Evolutionary conservation across 2,329 filamentous ascomycete genomes (phyloP), one percentile per base, ranked within the genome.

Genomic region (Sporothrix humicola): DNA sequence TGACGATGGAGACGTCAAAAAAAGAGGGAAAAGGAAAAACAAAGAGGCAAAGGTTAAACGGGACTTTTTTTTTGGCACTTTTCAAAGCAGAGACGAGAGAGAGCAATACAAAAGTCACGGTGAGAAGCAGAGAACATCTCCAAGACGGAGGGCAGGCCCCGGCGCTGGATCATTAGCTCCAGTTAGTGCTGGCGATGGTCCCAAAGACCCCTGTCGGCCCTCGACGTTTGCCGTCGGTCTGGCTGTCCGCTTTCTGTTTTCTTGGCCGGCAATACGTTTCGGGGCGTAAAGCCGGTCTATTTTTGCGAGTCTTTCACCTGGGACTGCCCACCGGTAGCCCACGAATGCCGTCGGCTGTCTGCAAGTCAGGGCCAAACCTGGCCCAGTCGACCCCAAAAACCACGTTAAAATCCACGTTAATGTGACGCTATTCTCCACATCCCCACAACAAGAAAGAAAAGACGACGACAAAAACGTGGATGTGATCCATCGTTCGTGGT

Each of bases 241-340:
- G 6, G 13, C 58, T 61, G 31, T 31, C 58, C 31, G 58, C 58
- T 31, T 31, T 61, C 58, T 42, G 26, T 20, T 31, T 13, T 17
- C 31, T 17, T n/a, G 42, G 31, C 31, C 58, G 58, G 58, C 31
- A 63, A 44, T 63, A 63, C 15, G 6, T 61, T 61, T n/a, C 58
- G 31, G 31, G 31, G 31, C 10, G 13, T n/a, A 61, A 61, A 61
- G 10, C 58, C 58, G 58, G 58, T 3, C 58, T 2, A n/a, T 10
- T 13, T 31, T 15, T 1, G 23, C 23, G 23, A 26, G 23, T 59
- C 13, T 37, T 23, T 37, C 23, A 37, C 56, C 23, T 1, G 3
- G 23, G 23, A 26, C 23, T 26, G 23, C 23, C 23, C 23, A 26
- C 23, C 23, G 1, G 23, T 26, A 26, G 23, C 23, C 50, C n/a